Base-by-base conservation (phyloP, 108 stramenopile genomes). In the Seminavis robusta region DNA sequence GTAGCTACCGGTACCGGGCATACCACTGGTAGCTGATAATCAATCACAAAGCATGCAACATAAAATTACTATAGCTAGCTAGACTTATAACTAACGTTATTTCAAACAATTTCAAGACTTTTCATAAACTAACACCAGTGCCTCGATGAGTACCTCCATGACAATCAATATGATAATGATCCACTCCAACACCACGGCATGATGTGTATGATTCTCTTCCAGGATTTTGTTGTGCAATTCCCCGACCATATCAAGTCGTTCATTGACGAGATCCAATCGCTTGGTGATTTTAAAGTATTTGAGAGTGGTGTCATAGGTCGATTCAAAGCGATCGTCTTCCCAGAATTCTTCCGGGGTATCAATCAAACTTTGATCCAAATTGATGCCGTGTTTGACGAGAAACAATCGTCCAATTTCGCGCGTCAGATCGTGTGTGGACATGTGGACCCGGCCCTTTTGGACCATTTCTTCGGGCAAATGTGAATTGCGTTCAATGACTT, bases 261-360 rank as follows among this genome's bases (percentile, higher is more conserved):
- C 58, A 38, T 76, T 71, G 4, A 76, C 29, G 10, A 76, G 40
- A 23, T 36, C 26, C 1, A 71, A 58, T 21, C 74, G 65, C 4
- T 41, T 58, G 23, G 29, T 46, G 1, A 71, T 47, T 17, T 76
- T 65, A 32, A 76, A 62, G 44, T 76, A 76, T 28, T 71, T 67
- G 23, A 66, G 44, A 0, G 69, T 50, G 10, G 39, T 37, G 23
- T 71, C 65, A 34, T 76, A 76, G 33, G 67, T 60, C 3, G 65
- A 53, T 41, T 76, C 51, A 30, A 76, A 76, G 4, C 69, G 52
- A 56, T 76, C 74, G 46, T 76, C 74, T 66, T 76, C 74, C 74
- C 74, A 76, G 54, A 76, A 66, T 28, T 76, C 74, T 41, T 76
- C 74, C 1, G 74, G 74, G 0, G 58, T 66, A 42, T 76, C 74